Percentiles rank a stretch among this genome's conserved stretches.
Conservation (phyloP, 2,329 filamentous ascomycete species). For the Penicillium paneum region DNA sequence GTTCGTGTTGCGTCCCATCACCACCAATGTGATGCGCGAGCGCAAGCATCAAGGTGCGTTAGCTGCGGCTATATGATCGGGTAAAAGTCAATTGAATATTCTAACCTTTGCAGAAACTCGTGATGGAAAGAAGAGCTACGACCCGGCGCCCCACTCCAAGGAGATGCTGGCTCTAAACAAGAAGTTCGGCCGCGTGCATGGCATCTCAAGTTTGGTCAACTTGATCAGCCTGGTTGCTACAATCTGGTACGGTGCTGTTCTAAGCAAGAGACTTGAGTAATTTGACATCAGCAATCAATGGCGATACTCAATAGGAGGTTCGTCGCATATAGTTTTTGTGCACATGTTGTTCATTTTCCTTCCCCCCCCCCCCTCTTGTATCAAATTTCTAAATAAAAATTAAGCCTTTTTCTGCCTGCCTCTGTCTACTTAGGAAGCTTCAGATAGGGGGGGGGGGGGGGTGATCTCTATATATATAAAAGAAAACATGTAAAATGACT, state of each 20-base stretch:
- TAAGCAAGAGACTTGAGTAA: slow-evolving; percentile 59
- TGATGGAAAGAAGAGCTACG: slow-evolving; percentile 84
- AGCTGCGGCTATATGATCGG: not conserved
- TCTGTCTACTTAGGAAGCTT: too few relatives aligned
- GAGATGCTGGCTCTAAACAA: slow-evolving; percentile 82
- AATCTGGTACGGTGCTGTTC: slow-evolving; percentile 71
- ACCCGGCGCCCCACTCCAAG: slow-evolving; percentile 72
- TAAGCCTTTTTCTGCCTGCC: too few relatives aligned
- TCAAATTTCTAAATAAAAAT: too few relatives aligned
- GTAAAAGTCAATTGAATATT: not conserved
- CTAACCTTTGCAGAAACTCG: slow-evolving; percentile 62
- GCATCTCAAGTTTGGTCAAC: slow-evolving; percentile 76
- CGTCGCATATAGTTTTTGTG: not conserved
- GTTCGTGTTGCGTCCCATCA: slow-evolving; percentile 68
- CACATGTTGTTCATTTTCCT: not conserved
- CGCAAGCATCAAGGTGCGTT: slow-evolving; percentile 72
- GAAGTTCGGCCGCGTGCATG: slow-evolving; percentile 75
- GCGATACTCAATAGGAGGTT: too few relatives aligned
- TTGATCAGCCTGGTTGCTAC: slow-evolving; percentile 66
- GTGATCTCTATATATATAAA: too few relatives aligned
- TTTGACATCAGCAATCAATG: not conserved
- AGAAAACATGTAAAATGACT: too few relatives aligned
- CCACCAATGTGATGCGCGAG: slow-evolving; percentile 69
- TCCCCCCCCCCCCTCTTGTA: not conserved
- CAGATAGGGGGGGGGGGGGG: too few relatives aligned